Evolutionary conservation across 768 basidiomycete genomes (phyloP), one percentile per base, ranked within the genome.

Genomic region (Artomyces pyxidatus): DNA sequence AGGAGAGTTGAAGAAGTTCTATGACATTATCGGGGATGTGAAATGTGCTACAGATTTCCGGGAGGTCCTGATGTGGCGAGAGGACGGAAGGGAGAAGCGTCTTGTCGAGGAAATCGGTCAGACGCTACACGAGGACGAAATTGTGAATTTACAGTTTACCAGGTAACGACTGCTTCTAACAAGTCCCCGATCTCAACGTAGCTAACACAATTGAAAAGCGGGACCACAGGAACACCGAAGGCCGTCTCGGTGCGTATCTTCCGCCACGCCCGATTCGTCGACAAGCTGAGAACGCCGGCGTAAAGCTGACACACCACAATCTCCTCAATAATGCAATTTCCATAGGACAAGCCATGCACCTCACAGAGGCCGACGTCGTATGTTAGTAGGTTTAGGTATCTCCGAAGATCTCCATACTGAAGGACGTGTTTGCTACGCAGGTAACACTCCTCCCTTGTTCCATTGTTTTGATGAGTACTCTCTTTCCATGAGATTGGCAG

Each of bases 121-220:
- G 17, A 68, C 68, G 3, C 58, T 83, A 47, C 45, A 71, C 6
- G 75, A 77, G 37, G 79, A 87, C 49, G 88, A 91, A 25, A 71
- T 89, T 4, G 80, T 89, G 42, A 92, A 88, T 58, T 57, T 92
- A 49, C 88, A 92, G 59, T 92, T 90, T 59, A 91, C 88, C 27
- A 90, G 87, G 86, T 85, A 52, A 10, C 63, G 37, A 45, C 35
- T 37, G 10, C 27, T 42, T 32, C 30, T 12, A 47, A 26, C 6
- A 37, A 40, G 12, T 21, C 10, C 21, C 19, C 23, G 12, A 56
- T 39, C 39, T 25, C 45, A 8, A 38, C 42, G 37, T 54, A 21
- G 45, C 47, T 56, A 27, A 25, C 21, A 35, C 17, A n/a, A 14
- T 40, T 22, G 35, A 43, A 39, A 53, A 89, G 88, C 56, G 87